A percentile compares a stretch with the other conserved stretches of the same genome.
Conservation (phyloP, 2,329 filamentous ascomycete species). For the Aspergillus ibericus region DNA sequence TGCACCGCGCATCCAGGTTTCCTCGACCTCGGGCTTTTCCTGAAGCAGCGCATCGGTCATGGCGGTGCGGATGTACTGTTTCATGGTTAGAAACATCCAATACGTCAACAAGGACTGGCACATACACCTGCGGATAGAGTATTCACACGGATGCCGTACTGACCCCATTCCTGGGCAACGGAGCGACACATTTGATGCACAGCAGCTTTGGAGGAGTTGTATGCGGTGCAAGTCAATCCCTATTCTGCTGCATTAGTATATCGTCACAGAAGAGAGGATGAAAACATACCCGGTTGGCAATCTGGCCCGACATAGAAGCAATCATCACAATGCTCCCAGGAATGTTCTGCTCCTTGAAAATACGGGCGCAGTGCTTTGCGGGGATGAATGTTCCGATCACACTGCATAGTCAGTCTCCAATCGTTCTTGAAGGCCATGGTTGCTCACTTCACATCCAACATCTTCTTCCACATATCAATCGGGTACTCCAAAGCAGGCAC, state of each 20-base stretch:
- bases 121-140: slow-evolving; percentile 69
- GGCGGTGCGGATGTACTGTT: slow-evolving; percentile 49
- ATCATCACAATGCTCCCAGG: slow-evolving; percentile 66
- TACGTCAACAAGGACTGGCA: neutral
- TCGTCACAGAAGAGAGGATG: neutral
- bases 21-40: slow-evolving; percentile 52
- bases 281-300: slow-evolving; percentile 57
- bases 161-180: slow-evolving; percentile 51
- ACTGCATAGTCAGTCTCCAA: slow-evolving; percentile 9
- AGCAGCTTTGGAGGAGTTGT: slow-evolving; percentile 53
- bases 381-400: slow-evolving; percentile 40
- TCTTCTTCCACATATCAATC: slow-evolving; percentile 35
- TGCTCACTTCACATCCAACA: slow-evolving; percentile 36
- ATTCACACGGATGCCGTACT: slow-evolving; percentile 73
- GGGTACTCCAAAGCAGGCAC: slow-evolving; percentile 50
- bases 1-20: slow-evolving; percentile 55
- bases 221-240: slow-evolving; percentile 64
- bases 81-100: neutral
- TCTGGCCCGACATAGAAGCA: slow-evolving; percentile 68
- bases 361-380: slow-evolving; percentile 33
- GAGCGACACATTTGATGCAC: slow-evolving; percentile 52
- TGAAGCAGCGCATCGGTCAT: slow-evolving; percentile 50
- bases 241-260: slow-evolving; percentile 26
- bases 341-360: slow-evolving; percentile 57
- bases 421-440: neutral